Percentiles rank a stretch among this genome's conserved stretches.
phyloP scores from a whole-genome alignment of 805 yeast species.

The Suhomyces sp. region DNA sequence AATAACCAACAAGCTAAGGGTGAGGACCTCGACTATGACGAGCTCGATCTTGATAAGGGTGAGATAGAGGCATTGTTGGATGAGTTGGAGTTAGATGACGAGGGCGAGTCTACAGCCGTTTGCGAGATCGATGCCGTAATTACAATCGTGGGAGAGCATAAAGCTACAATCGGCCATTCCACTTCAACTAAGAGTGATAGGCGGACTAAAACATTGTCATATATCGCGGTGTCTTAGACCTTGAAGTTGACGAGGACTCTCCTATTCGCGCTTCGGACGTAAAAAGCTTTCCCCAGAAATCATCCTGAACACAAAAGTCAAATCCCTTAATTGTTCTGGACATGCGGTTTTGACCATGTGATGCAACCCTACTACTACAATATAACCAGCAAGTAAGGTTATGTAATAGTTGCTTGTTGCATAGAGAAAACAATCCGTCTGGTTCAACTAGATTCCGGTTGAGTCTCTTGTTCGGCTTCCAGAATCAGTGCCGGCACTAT shows the following conservation, averaged over 20 bases:
- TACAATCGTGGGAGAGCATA: constrained; percentile 15
- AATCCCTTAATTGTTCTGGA: background rate
- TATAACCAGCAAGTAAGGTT: background rate
- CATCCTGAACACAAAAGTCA: background rate
- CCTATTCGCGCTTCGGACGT: background rate
- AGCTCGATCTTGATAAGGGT: constrained; percentile 5
- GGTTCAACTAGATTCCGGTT: background rate
- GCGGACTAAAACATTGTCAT: constrained; percentile 9
- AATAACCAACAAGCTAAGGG: constrained; percentile 6
- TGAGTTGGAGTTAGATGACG: constrained; percentile 16
- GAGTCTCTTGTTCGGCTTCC: background rate
- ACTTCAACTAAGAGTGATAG: background rate
- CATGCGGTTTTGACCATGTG: background rate
- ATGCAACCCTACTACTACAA: background rate
- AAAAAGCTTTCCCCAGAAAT: background rate
- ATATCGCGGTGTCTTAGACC: background rate
- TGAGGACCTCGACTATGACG: background rate
- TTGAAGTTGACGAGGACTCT: background rate
- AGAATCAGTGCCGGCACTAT: constrained; percentile 1
- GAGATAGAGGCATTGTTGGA: constrained; percentile 18
- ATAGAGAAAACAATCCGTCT: background rate
- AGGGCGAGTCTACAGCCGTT: constrained; percentile 15
- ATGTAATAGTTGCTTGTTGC: background rate
- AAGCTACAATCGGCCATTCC: background rate
- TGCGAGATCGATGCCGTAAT: constrained; percentile 24